A percentile compares a stretch with the other conserved stretches of the same genome.
phyloP scores from a whole-genome alignment of 2,329 filamentous ascomycete species.

The Madurella mycetomatis region DNA sequence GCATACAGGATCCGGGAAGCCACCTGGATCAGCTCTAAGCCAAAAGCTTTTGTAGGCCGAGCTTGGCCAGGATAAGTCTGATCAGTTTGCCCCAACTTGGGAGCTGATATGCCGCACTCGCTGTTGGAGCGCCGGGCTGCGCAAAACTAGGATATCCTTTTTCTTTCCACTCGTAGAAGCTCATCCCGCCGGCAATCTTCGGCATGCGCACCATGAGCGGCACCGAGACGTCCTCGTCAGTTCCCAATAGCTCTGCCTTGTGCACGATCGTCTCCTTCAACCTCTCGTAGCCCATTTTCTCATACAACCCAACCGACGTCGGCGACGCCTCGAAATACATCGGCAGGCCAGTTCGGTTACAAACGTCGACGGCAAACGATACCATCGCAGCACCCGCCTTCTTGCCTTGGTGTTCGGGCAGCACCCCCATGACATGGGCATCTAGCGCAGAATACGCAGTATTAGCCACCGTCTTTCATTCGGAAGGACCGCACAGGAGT shows the following conservation, averaged over 20 bases:
- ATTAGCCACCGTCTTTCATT: background rate
- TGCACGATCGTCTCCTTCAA: constrained; percentile 37
- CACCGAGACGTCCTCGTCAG: constrained; percentile 35
- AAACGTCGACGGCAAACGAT: constrained; percentile 37
- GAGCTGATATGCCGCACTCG: background rate
- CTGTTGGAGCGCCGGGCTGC: background rate
- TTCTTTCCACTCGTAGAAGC: constrained; percentile 19
- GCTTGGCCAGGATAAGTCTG: background rate
- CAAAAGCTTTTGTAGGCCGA: background rate
- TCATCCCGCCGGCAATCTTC: constrained; percentile 13
- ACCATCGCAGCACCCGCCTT: constrained; percentile 39
- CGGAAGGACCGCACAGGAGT: background rate
- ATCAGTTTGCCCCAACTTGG: background rate
- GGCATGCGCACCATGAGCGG: constrained; percentile 43
- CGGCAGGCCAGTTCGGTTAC: constrained; percentile 37
- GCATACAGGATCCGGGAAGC: no score
- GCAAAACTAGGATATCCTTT: constrained; percentile 15
- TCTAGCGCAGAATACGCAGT: background rate
- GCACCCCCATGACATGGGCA: constrained; percentile 38
- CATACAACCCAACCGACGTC: constrained; percentile 40
- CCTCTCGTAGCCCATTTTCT: constrained; percentile 42
- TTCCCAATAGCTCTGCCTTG: constrained; percentile 34
- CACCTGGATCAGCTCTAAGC: no score
- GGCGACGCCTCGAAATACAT: constrained; percentile 46
- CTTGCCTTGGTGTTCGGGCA: constrained; percentile 40